Conservation (phyloP, 1,139 yeast species). For the Magnusiomyces suaveolens region DNA sequence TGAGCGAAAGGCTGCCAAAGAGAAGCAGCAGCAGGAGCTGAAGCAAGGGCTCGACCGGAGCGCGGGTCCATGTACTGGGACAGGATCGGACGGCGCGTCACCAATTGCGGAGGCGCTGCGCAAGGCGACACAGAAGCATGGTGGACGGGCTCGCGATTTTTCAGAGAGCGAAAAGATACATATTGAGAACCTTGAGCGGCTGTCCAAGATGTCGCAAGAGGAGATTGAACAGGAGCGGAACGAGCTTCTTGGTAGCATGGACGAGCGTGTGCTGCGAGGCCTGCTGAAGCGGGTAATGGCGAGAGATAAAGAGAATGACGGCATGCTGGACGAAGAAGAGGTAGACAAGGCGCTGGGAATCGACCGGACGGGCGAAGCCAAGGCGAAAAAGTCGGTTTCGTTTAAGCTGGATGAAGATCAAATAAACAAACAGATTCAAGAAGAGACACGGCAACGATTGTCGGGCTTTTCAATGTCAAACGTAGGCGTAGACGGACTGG, state of each 20-base stretch:
- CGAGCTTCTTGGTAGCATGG: conserved; percentile 56
- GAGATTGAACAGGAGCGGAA: conserved; percentile 58
- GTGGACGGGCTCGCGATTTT: conserved; percentile 30
- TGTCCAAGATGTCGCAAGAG: conserved; percentile 54
- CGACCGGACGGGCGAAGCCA: conserved; percentile 5
- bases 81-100: conserved; percentile 34
- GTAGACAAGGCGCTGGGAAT: conserved; percentile 32
- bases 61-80: neutral
- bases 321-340: conserved; percentile 51
- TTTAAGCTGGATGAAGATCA: neutral
- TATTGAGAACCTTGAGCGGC: conserved; percentile 56
- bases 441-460: neutral
- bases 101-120: conserved; percentile 73
- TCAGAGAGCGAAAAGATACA: conserved; percentile 65
- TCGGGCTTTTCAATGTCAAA: conserved; percentile 12
- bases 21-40: conserved; percentile 11
- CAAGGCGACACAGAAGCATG: conserved; percentile 49
- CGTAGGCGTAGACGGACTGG: conserved; percentile 12
- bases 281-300: conserved; percentile 33
- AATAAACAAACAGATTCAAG: neutral
- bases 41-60: neutral
- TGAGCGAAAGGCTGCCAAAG: conserved; percentile 27
- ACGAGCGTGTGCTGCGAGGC: conserved; percentile 58
- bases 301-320: conserved; percentile 25
- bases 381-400: neutral